A percentile compares a stretch with the other conserved stretches of the same genome.
phyloP scores from a whole-genome alignment of 2,329 filamentous ascomycete genomes.

The Fusarium guadeloupense region DNA sequence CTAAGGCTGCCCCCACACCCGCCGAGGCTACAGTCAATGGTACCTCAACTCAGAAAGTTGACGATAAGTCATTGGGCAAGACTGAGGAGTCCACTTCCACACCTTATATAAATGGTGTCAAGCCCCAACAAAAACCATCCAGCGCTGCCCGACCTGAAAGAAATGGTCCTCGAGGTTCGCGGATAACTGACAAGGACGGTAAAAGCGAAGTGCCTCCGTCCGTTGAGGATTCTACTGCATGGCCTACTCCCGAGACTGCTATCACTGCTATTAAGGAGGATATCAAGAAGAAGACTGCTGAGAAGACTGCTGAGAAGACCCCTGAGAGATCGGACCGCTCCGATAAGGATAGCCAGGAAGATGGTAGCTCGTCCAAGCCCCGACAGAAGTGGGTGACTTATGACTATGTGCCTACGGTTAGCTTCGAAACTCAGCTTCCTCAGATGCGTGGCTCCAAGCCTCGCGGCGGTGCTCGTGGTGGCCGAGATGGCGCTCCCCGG shows the following conservation, averaged over 20 bases:
- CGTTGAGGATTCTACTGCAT: slow-evolving; percentile 79
- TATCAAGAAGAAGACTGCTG: slow-evolving; percentile 73
- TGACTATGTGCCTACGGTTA: slow-evolving; percentile 82
- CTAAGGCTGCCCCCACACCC: slow-evolving; percentile 48
- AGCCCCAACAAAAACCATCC: slow-evolving; percentile 53
- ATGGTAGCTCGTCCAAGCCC: slow-evolving; percentile 54
- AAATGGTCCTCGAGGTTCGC: slow-evolving; percentile 59
- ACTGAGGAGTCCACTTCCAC: slow-evolving; percentile 36
- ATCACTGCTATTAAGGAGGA: slow-evolving; percentile 71
- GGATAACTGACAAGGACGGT: slow-evolving; percentile 54
- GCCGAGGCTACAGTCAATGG: slow-evolving; percentile 52
- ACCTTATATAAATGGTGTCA: slow-evolving; percentile 50
- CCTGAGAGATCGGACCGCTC: slow-evolving; percentile 69
- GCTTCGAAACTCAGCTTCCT: slow-evolving; percentile 85
- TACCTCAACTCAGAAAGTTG: slow-evolving; percentile 46
- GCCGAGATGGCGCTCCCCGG: slow-evolving; percentile 49
- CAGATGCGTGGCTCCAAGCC: slow-evolving; percentile 59
- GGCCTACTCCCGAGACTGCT: slow-evolving; percentile 89
- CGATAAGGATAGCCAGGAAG: slow-evolving; percentile 70
- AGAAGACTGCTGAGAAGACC: slow-evolving; percentile 70
- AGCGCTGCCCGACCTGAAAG: slow-evolving; percentile 53
- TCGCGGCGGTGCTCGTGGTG: slow-evolving; percentile 59
- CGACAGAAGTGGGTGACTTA: slow-evolving; percentile 84
- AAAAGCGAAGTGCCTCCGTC: slow-evolving; percentile 62
- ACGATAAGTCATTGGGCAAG: slow-evolving; percentile 54